phyloP scores from a whole-genome alignment of 1,139 yeast genomes.

The Yamadazyma conglobata region DNA sequence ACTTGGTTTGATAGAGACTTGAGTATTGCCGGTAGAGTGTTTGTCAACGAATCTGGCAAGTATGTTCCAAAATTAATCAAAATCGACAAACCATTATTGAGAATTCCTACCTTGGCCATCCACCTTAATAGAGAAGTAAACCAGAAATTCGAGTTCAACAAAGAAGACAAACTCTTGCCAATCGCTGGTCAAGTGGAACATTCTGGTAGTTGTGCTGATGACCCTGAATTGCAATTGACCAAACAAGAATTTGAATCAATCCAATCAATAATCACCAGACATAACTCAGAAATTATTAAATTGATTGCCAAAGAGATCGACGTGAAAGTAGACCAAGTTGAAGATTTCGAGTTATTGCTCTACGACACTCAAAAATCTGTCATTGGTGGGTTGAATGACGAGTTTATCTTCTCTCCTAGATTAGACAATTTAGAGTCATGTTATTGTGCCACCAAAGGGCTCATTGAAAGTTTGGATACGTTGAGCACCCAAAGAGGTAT shows the following conservation, averaged over 20 bases:
- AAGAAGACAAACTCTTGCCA: slow-evolving; percentile 82
- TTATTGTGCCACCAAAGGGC: slow-evolving; percentile 70
- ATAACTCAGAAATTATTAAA: slow-evolving; percentile 65
- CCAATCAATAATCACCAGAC: slow-evolving; percentile 66
- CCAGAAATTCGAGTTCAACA: slow-evolving; percentile 81
- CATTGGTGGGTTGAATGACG: slow-evolving; percentile 86
- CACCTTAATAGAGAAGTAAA: slow-evolving; percentile 80
- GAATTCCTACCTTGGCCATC: slow-evolving; percentile 94
- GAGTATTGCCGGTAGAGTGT: slow-evolving; percentile 88
- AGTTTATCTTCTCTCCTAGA: slow-evolving; percentile 90
- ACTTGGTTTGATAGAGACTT: slow-evolving; percentile 92
- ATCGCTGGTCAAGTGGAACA: slow-evolving; percentile 65
- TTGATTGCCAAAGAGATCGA: slow-evolving; percentile 64
- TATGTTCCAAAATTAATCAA: slow-evolving; percentile 69
- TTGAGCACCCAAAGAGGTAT: slow-evolving; percentile 52
- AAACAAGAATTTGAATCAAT: slow-evolving; percentile 63
- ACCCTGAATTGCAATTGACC: slow-evolving; percentile 41
- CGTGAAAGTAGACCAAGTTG: slow-evolving; percentile 52
- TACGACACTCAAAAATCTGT: slow-evolving; percentile 81
- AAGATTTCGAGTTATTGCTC: slow-evolving; percentile 87
- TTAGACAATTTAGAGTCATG: slow-evolving; percentile 89
- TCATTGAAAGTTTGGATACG: slow-evolving; percentile 50
- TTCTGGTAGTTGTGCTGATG: slow-evolving; percentile 38
- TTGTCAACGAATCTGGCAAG: slow-evolving; percentile 45
- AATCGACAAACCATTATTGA: slow-evolving; percentile 75